phyloP scores from a whole-genome alignment of 108 stramenopile species.

The Nitzschia sp. region DNA sequence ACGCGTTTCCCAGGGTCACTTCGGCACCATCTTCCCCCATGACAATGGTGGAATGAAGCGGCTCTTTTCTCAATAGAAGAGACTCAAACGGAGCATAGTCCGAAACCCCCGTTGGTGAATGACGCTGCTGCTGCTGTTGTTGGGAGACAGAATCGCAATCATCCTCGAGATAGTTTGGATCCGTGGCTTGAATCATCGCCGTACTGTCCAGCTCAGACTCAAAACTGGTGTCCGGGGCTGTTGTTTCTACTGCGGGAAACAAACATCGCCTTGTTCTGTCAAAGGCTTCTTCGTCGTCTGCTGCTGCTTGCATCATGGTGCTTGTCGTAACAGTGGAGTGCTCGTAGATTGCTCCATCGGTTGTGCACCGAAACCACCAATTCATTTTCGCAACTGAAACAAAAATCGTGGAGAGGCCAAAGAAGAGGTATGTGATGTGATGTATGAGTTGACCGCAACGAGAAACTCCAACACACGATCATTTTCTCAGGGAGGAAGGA shows the following conservation, averaged over 20 bases:
- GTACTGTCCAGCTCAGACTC: too few species aligned
- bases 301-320: background rate
- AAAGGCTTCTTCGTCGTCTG: background rate
- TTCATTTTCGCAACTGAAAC: too few species aligned
- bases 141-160: background rate
- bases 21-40: slow-evolving; percentile 41
- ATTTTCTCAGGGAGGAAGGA: too few species aligned
- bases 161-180: background rate
- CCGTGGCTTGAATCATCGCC: too few species aligned
- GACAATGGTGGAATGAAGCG: slow-evolving; percentile 17
- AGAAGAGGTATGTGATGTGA: too few species aligned
- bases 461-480: too few species aligned
- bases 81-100: background rate
- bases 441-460: too few species aligned
- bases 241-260: background rate
- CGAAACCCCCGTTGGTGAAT: slow-evolving; percentile 12
- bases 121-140: background rate
- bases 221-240: background rate
- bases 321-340: too few species aligned
- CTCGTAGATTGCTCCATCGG: too few species aligned
- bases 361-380: too few species aligned
- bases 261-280: background rate
- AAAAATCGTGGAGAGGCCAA: too few species aligned
- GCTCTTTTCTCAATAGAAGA: background rate
- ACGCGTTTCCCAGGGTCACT: slow-evolving; percentile 7